A percentile compares a stretch with the other conserved stretches of the same genome.
These are phyloP conservation scores for Septoria linicola DNA, from an alignment of 2,329 filamentous ascomycete genomes.

Conservation along the genomic window DNA sequence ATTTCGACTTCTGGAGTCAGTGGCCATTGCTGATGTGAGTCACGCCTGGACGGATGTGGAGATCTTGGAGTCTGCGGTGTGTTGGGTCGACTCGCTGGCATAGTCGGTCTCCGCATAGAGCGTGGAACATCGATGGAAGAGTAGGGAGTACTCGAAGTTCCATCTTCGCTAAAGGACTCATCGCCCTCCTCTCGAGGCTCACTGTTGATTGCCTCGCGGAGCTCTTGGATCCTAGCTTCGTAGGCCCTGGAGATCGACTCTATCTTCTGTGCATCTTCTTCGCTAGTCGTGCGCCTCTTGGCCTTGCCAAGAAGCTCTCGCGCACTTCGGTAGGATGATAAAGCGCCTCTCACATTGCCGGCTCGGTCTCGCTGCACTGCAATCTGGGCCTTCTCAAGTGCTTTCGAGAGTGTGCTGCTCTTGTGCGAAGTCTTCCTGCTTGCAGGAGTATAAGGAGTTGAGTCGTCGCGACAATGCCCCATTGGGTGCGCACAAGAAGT, in stretches of 20 bases:
- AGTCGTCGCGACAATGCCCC: not conserved
- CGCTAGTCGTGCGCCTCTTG: slow-evolving; percentile 3
- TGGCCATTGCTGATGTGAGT: slow-evolving; percentile 12
- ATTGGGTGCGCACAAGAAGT: not conserved
- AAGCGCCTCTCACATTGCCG: slow-evolving; percentile 9
- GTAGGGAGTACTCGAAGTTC: not conserved
- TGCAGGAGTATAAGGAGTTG: not conserved
- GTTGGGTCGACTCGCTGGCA: not conserved
- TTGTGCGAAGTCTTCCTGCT: not conserved
- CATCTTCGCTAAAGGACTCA: not conserved
- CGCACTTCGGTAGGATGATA: slow-evolving; percentile 11
- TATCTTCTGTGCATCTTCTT: slow-evolving; percentile 4
- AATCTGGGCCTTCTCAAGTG: slow-evolving; percentile 10
- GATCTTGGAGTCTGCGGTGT: not conserved
- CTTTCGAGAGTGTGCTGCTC: slow-evolving; percentile 1
- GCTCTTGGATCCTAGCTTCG: slow-evolving; percentile 3
- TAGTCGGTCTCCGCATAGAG: not conserved
- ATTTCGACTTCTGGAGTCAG: slow-evolving; percentile 3
- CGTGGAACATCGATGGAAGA: not conserved
- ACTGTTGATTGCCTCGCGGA: slow-evolving; percentile 9
- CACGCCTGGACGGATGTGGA: not conserved
- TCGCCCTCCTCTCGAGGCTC: slow-evolving; percentile 12
- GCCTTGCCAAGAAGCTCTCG: slow-evolving; percentile 10
- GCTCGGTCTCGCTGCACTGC: slow-evolving; percentile 7
- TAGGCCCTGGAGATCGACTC: slow-evolving; percentile 4